Evolutionary conservation across 768 basidiomycete genomes (phyloP).

Genomic region (Mycena floridula): DNA sequence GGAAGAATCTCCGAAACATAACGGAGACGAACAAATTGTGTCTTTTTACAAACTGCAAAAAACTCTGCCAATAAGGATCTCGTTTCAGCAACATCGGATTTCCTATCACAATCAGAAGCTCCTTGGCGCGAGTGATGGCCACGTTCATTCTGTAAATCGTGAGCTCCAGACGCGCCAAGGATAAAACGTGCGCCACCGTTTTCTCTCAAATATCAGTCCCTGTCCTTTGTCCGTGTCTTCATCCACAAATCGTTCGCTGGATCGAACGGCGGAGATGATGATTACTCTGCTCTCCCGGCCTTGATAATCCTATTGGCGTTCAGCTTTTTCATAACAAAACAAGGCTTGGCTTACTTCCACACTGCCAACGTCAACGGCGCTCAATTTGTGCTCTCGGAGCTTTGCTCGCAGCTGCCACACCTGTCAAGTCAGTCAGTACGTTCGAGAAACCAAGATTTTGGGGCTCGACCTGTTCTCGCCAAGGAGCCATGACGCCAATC

Average conservation of each 20-base stretch:
- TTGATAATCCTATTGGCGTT: conserved; percentile 35
- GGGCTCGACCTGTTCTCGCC: conserved; percentile 48
- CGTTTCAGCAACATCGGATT: conserved; percentile 33
- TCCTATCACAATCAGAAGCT: conserved; percentile 43
- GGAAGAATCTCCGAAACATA: neutral
- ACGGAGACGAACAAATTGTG: conserved; percentile 35
- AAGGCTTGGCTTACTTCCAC: conserved; percentile 33
- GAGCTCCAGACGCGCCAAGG: neutral
- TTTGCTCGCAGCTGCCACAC: conserved; percentile 44
- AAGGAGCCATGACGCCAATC: conserved; percentile 47
- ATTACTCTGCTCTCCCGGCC: conserved; percentile 44
- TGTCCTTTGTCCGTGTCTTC: conserved; percentile 40
- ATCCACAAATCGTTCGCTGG: conserved; percentile 37
- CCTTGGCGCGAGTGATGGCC: conserved; percentile 47
- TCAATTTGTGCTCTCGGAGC: conserved; percentile 32
- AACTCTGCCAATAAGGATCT: conserved; percentile 47
- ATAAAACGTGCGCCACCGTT: conserved; percentile 23
- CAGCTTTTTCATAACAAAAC: neutral
- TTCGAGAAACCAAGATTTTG: too few relatives aligned
- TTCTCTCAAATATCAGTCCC: conserved; percentile 39
- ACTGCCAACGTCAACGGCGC: conserved; percentile 44
- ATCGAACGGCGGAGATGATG: conserved; percentile 47
- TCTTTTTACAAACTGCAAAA: conserved; percentile 39
- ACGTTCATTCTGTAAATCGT: conserved; percentile 40
- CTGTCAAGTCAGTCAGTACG: too few relatives aligned